phyloP scores from a whole-genome alignment of 345 rosid genomes.

The Raphanus sativus region DNA sequence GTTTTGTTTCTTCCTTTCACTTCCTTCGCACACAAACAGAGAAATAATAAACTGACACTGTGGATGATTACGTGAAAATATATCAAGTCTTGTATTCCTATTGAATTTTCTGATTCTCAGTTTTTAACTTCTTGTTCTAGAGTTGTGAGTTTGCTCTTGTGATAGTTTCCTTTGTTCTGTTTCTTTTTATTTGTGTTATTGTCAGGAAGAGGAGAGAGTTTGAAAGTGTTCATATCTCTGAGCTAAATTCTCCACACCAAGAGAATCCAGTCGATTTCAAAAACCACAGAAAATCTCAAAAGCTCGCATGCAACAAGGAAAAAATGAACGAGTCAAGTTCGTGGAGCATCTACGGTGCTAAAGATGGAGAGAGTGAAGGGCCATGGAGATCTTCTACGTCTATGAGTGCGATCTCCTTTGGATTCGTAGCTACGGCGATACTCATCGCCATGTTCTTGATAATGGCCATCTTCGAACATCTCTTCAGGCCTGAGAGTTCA shows the following conservation, averaged over 20 bases:
- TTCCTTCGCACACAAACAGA: slow-evolving; percentile 9
- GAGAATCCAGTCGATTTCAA: neutral
- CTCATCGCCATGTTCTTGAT: slow-evolving; percentile 85
- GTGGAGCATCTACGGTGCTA: slow-evolving; percentile 32
- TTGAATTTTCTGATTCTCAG: neutral
- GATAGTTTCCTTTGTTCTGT: neutral
- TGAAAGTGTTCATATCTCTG: neutral
- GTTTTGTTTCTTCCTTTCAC: slow-evolving; percentile 15
- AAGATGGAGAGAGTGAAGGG: slow-evolving; percentile 37
- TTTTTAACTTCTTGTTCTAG: slow-evolving; percentile 1
- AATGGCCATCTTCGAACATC: slow-evolving; percentile 94
- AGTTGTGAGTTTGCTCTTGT: neutral
- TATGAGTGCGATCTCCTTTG: slow-evolving; percentile 79
- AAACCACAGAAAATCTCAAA: neutral
- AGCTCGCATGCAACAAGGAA: slow-evolving; percentile 25
- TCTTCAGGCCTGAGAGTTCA: slow-evolving; percentile 65
- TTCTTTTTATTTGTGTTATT: neutral
- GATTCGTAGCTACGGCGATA: slow-evolving; percentile 93
- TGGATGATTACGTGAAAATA: neutral
- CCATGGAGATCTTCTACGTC: slow-evolving; percentile 74
- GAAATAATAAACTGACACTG: neutral
- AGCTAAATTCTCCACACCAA: neutral
- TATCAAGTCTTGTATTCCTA: neutral
- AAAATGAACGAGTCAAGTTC: slow-evolving; percentile 54
- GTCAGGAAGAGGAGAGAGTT: neutral